Conservation (phyloP, 1,139 yeast genomes). For the Scheffersomyces titani region DNA sequence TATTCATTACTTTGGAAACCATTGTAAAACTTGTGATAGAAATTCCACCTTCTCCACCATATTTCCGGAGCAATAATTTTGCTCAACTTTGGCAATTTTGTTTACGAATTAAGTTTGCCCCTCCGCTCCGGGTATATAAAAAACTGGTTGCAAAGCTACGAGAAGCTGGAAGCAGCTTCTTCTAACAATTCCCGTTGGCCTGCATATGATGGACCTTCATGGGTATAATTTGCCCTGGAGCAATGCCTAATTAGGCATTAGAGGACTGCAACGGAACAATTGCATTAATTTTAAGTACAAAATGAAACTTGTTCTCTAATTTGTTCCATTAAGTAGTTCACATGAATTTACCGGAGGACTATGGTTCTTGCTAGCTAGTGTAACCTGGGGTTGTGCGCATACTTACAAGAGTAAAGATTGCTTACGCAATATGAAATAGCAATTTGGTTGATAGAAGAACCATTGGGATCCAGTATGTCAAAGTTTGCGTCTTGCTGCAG, state of each 20-base stretch:
- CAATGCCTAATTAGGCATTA: not conserved
- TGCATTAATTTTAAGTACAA: too few relatives aligned
- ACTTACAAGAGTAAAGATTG: too few relatives aligned
- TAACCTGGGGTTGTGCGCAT: too few relatives aligned
- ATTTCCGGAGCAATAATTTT: not conserved
- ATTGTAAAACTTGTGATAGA: not conserved
- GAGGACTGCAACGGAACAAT: not conserved
- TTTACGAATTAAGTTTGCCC: too few relatives aligned
- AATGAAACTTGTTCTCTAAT: not conserved
- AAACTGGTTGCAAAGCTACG: not conserved
- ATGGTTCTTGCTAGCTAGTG: too few relatives aligned
- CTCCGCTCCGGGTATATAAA: too few relatives aligned
- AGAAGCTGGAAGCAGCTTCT: not conserved
- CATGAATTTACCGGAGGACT: too few relatives aligned
- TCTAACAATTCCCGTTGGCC: not conserved
- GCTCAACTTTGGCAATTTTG: not conserved
- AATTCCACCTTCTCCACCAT: not conserved
- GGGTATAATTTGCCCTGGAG: not conserved
- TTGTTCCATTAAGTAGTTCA: too few relatives aligned
- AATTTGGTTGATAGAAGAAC: too few relatives aligned
- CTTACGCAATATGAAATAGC: too few relatives aligned
- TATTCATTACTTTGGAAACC: not conserved
- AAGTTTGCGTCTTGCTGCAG: too few relatives aligned
- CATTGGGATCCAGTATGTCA: too few relatives aligned
- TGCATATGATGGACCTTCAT: not conserved